Base-by-base conservation (phyloP, 2,329 filamentous ascomycete genomes). In the Dothideomycetidae sp. region DNA sequence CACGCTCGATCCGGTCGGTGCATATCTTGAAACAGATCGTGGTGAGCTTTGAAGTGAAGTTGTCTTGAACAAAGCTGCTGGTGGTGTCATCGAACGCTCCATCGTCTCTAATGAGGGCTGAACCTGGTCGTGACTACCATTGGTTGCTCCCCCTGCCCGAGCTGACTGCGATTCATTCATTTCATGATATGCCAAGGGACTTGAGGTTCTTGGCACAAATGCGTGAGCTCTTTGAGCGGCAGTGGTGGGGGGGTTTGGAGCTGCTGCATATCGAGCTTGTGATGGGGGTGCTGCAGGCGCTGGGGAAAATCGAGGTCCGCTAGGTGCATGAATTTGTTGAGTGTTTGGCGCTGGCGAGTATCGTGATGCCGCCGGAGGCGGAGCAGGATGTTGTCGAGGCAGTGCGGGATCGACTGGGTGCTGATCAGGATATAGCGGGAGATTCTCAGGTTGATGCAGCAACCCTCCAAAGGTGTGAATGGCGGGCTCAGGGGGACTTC, bases 141-240 rank as follows among this genome's bases (percentile, higher is more conserved):
- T 28, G 4, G 39, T 31, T 2, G 28, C n/a, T 3, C 32, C 31
- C 4, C 14, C 31, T 12, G 31, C 31, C 11, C 32, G 21, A 28
- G 32, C 23, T 21, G 17, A 16, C 9, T 44, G 31, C 12, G 46
- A 54, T 9, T 60, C 55, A 16, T 57, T 52, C 31, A 51, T 50
- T 19, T 58, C 55, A 35, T 62, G 68, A 34, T 68, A 66, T 19
- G 73, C 73, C 11, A 78, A 59, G 11, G 73, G 73, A 52, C 73
- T 77, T n/a, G 73, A 77, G 5, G 72, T 77, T 39, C 73, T 64
- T 12, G 73, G 73, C 29, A 73, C 69, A 52, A 75, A 77, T 3
- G 68, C 62, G 42, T 73, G 60, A 10, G 57, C 40, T 26, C 48
- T 46, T 30, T 46, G 48, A 11, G 48, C 53, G 58, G 44, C 53